phyloP scores from a whole-genome alignment of 176 grass and related monocot genomes.

The Metroxylon sagu region DNA sequence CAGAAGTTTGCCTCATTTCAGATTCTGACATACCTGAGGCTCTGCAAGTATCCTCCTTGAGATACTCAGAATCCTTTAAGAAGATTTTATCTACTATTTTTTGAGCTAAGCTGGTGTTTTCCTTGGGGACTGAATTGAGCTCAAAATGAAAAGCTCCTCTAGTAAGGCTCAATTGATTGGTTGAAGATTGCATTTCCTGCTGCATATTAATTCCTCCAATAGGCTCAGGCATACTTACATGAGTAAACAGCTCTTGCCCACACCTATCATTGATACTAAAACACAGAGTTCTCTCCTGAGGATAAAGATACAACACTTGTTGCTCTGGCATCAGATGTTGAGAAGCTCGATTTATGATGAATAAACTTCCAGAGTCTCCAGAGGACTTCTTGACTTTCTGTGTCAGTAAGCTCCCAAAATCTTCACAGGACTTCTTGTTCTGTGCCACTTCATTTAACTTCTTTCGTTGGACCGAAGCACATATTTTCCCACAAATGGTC shows the following conservation, averaged over 20 bases:
- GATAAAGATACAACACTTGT: slow-evolving; percentile 47
- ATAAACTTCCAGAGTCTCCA: not conserved
- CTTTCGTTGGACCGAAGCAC: too few species aligned
- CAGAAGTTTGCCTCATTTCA: slow-evolving; percentile 23
- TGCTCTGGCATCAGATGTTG: slow-evolving; percentile 31
- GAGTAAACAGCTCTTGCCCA: slow-evolving; percentile 1
- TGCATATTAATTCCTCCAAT: slow-evolving; percentile 19
- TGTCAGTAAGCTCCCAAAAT: too few species aligned
- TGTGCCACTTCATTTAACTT: too few species aligned
- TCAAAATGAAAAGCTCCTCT: slow-evolving; percentile 64
- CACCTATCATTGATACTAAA: slow-evolving; percentile 25
- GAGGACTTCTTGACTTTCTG: too few species aligned
- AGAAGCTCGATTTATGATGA: slow-evolving; percentile 18
- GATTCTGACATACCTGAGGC: slow-evolving; percentile 11
- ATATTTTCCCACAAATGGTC: too few species aligned
- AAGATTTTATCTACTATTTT: slow-evolving; percentile 11
- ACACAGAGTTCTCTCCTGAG: slow-evolving; percentile 41
- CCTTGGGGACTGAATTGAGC: slow-evolving; percentile 22
- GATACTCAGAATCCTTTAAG: slow-evolving; percentile 4
- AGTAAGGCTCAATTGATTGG: slow-evolving; percentile 54
- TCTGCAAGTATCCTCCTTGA: slow-evolving; percentile 2
- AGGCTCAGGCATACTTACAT: slow-evolving; percentile 24
- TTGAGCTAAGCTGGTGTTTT: slow-evolving; percentile 8
- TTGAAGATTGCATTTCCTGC: slow-evolving; percentile 19
- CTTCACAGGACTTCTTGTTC: too few species aligned